These are phyloP conservation scores for Podospora conica DNA, from an alignment of 495 filamentous ascomycete species.

Conservation along the genomic window DNA sequence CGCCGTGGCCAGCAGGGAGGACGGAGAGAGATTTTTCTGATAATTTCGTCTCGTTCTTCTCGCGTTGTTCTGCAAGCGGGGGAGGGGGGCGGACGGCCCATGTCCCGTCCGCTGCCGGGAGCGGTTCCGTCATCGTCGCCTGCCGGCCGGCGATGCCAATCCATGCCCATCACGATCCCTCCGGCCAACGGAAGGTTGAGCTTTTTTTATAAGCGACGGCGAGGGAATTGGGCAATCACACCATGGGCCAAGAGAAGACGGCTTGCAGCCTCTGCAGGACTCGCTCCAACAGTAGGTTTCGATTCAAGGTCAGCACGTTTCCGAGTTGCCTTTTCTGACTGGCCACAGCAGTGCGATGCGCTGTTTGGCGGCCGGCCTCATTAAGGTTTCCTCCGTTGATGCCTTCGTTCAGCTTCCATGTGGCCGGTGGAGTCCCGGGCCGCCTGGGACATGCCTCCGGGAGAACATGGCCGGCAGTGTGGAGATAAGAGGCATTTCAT, in stretches of 20 bases:
- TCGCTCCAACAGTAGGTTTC: background rate
- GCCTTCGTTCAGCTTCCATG: background rate
- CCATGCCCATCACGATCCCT: too few species aligned
- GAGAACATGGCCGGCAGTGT: background rate
- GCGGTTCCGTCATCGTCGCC: background rate
- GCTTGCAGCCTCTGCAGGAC: background rate
- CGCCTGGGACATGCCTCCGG: background rate
- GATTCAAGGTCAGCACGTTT: slow-evolving; percentile 10
- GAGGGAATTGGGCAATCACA: background rate
- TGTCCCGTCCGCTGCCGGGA: background rate
- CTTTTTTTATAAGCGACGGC: background rate
- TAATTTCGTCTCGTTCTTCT: background rate
- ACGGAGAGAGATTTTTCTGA: slow-evolving; percentile 1
- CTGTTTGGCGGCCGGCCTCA: slow-evolving; percentile 1
- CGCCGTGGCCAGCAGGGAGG: slow-evolving; percentile 5
- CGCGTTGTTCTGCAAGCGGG: background rate
- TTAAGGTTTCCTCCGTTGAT: slow-evolving; percentile 1
- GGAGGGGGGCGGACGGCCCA: background rate
- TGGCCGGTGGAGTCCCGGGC: background rate
- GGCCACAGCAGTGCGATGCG: slow-evolving; percentile 2
- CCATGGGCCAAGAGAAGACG: background rate
- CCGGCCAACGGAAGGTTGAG: background rate
- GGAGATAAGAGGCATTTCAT: background rate
- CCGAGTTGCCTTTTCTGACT: slow-evolving; percentile 8
- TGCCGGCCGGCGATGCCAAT: background rate